Conservation (phyloP, 164 flowering plant species). For the Kalanchoe fedtschenkoi region DNA sequence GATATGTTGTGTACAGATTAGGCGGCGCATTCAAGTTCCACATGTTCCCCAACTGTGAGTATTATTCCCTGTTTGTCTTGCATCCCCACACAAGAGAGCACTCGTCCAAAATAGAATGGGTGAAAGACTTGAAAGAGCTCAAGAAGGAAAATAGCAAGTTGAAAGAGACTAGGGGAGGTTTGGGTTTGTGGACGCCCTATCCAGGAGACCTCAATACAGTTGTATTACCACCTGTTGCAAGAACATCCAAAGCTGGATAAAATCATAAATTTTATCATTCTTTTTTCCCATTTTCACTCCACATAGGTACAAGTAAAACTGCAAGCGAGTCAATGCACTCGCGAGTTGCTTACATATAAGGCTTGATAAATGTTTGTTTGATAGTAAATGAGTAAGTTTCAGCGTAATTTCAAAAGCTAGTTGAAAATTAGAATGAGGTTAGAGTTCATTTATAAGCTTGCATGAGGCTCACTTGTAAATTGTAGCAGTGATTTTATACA, state of each 20-base stretch:
- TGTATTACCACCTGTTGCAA: constrained; percentile 52
- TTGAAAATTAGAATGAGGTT: too few relatives aligned
- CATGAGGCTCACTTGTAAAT: too few relatives aligned
- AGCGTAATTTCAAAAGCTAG: too few relatives aligned
- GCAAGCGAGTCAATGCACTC: too few relatives aligned
- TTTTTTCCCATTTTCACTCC: too few relatives aligned
- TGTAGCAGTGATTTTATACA: too few relatives aligned
- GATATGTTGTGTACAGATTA: constrained; percentile 78
- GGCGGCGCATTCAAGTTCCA: constrained; percentile 50
- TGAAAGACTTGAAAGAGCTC: constrained; percentile 48
- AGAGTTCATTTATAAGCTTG: too few relatives aligned
- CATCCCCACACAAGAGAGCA: constrained; percentile 87
- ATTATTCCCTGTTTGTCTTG: constrained; percentile 68
- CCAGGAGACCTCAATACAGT: constrained; percentile 64
- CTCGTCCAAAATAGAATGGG: constrained; percentile 87
- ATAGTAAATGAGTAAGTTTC: too few relatives aligned
- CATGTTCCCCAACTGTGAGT: constrained; percentile 96
- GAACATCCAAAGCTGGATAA: constrained; percentile 89
- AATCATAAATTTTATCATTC: not conserved
- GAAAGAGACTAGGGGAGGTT: constrained; percentile 80
- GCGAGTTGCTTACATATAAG: too few relatives aligned
- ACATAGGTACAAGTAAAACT: too few relatives aligned
- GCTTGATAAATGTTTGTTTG: too few relatives aligned
- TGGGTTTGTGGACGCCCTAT: constrained; percentile 92
- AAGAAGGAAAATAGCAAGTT: constrained; percentile 35